Conservation (phyloP, 2,329 filamentous ascomycete species). For the Fusarium subtropicale region DNA sequence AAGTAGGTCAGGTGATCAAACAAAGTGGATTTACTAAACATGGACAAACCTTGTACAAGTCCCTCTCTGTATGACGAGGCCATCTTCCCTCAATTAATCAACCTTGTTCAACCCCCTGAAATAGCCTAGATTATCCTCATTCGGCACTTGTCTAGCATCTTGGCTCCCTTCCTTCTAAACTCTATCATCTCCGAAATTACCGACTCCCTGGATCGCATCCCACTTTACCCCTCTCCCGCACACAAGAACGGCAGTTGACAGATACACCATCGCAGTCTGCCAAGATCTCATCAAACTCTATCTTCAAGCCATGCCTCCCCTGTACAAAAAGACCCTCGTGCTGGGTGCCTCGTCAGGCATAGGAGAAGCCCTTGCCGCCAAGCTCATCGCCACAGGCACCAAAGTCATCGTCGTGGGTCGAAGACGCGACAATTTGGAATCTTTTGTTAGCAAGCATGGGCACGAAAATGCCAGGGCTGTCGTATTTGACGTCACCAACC, state of each 20-base stretch:
- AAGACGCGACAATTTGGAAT: slow-evolving; percentile 61
- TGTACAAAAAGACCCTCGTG: slow-evolving; percentile 55
- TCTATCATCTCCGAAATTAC: background rate
- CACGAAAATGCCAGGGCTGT: slow-evolving; percentile 52
- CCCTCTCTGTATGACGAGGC: background rate
- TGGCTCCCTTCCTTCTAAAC: background rate
- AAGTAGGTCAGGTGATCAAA: background rate
- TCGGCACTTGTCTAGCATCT: background rate
- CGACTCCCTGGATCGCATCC: background rate
- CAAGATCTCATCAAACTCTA: slow-evolving; percentile 14
- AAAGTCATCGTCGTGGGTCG: slow-evolving; percentile 62
- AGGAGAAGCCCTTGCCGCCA: slow-evolving; percentile 50
- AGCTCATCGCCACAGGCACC: slow-evolving; percentile 56
- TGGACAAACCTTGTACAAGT: background rate
- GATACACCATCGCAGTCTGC: background rate
- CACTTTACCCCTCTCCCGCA: slow-evolving; percentile 11
- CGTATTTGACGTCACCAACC: slow-evolving; percentile 59
- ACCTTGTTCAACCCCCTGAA: background rate
- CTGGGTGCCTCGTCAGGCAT: slow-evolving; percentile 53
- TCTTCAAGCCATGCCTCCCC: slow-evolving; percentile 38
- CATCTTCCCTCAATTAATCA: background rate
- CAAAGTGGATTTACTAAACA: too few species aligned
- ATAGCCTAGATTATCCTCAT: too few species aligned
- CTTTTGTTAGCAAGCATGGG: slow-evolving; percentile 59
- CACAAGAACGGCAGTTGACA: slow-evolving; percentile 1